Evolutionary conservation across 2,329 filamentous ascomycete genomes (phyloP), one percentile per base, ranked within the genome.

Genomic region (Colletotrichum tofieldiae): DNA sequence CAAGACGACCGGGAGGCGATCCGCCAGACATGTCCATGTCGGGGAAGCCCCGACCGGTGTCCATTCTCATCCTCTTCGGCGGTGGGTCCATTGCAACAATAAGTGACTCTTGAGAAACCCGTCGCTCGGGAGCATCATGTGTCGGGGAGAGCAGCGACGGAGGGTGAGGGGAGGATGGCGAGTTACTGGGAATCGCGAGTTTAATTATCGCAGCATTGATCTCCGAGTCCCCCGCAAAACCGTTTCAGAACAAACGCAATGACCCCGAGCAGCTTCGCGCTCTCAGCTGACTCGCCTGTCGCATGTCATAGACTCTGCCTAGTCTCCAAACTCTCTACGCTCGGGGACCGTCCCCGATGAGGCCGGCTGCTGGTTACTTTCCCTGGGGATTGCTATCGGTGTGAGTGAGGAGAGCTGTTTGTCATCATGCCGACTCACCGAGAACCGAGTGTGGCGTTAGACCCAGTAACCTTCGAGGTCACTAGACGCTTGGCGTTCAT

Each of bases 61-160:
- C 71, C 71, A 71, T 72, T 41, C 70, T 72, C 70, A 72, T 72
- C 58, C 65, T 72, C 65, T 72, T 72, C 26, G 60, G 47, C 66
- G 70, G 70, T 60, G 70, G 70, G 54, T 72, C 65, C 70, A 72
- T 72, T 49, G 23, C 70, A 45, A 65, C 59, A 59, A 60, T 29
- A 20, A n/a, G 54, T 61, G 59, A 43, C 59, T 60, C 43, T n/a
- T 39, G 43, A 43, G 51, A 52, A 63, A 45, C 16, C 49, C 29
- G 65, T 60, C 18, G 20, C 45, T 70, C 39, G 59, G 65, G 47
- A 65, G 47, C 47, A 65, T 72, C 70, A 59, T 49, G 37, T 45
- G 51, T 72, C 70, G 70, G 70, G 70, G 70, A 72, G 65, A 65
- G 12, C 37, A 49, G 65, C 65, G 60, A 69, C 47, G 45, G 59